Base-by-base conservation (phyloP, 139 green algal genomes). In the Chlorella vulgaris region DNA sequence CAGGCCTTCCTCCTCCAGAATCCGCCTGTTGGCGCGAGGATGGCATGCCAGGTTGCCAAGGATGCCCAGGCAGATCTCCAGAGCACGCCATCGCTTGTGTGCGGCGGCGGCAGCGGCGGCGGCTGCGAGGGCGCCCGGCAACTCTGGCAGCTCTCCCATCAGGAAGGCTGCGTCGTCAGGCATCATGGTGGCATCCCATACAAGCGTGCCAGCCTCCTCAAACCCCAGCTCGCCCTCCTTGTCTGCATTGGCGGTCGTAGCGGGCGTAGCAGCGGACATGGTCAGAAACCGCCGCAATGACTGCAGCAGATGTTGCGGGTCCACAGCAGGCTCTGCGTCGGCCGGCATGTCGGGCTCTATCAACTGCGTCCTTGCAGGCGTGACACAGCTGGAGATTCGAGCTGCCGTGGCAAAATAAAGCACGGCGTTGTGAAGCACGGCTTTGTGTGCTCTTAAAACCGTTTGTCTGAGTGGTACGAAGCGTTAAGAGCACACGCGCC, bases 21-120 rank as follows among this genome's bases (percentile, higher is more conserved):
- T 38, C 38, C 33, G 38, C 24, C 18, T 15, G 10, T 51, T 53
- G 2, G 58, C 29, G 2, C 33, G 55, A 0, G 40, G 18, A 28
- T 80, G 74, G 58, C 58, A 80, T 7, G 74, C 74, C 74, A 80
- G 74, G 74, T 80, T 80, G 55, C 28, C 74, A 15, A 68, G 18
- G 2, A 55, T 35, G 35, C 74, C 74, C 38, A 80, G 28, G 0
- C 38, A 35, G 26, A 80, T 80, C 39, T 80, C 74, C 1, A 80
- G 38, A 2, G 74, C 55, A 5, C 74, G 58, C 74, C 74, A 70
- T 4, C 39, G n/a, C 38, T 70, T 58, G 38, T 2, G 4, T 3
- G 58, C 74, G 5, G 74, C 74, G 22, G 74, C 29, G 15, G 74
- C 74, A 0, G 58, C 47, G 36, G 70, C 28, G 26, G 66, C n/a